Base-by-base conservation (phyloP, 768 basidiomycete genomes). In the Lactarius hatsudake region DNA sequence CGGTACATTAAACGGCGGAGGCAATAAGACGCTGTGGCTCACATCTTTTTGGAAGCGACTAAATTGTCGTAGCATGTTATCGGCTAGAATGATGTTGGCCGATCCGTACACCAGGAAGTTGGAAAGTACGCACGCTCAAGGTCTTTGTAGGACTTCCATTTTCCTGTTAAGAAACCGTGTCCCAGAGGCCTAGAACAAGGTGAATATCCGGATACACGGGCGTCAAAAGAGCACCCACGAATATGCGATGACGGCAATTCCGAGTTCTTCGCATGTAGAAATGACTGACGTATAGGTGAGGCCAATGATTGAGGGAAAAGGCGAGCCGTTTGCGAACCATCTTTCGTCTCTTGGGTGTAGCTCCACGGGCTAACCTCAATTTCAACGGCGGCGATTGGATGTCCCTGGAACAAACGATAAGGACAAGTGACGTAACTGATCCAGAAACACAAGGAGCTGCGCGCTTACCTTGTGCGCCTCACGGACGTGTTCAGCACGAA, bases 341-440 rank as follows among this genome's bases (percentile, higher is more conserved):
- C 78, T 69, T 80, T 80, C 28, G 84, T 81, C 61, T 85, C 80
- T 23, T 80, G 77, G 61, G 86, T 86, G 65, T 86, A 86, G 4
- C 82, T 79, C 81, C 86, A 88, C 2, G 86, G 81, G 70, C 85
- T 87, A 48, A 87, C 77, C 73, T 91, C 89, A 55, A 90, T 87
- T 74, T 91, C 88, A 10, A 86, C 85, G 15, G 83, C 79, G 20
- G 83, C 78, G 65, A 89, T 81, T 5, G 70, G 70, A 32, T 65
- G 61, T 8, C 63, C 62, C 70, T 69, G 34, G 8, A 32, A 45
- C 30, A 12, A 38, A 40, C 8, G 30, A 40, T 20, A 17, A 5
- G 18, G 23, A 51, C 51, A 15, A 53, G 40, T 42, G 15, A 15
- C 5, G 3, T 28, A 8, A 23, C 4, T 8, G 5, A n/a, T n/a